These are phyloP conservation scores for Nigrospora oryzae DNA, from an alignment of 2,329 filamentous ascomycete species.

Conservation along the genomic window DNA sequence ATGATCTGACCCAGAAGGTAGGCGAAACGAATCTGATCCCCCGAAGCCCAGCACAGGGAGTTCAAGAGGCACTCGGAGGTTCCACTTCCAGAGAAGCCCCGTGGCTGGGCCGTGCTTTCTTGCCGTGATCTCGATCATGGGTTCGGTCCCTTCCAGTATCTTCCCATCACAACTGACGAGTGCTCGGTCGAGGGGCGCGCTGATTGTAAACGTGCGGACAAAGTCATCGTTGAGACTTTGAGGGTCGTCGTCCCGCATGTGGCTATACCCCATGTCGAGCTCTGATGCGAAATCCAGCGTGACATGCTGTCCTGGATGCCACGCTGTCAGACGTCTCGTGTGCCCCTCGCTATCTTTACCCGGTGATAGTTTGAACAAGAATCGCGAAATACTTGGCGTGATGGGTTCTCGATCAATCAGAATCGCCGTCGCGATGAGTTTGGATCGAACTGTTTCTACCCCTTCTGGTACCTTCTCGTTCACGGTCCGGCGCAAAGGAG, in stretches of 20 bases:
- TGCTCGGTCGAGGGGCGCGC: slow-evolving; percentile 32
- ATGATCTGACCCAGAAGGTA: slow-evolving; percentile 12
- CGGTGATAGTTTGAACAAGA: slow-evolving; percentile 36
- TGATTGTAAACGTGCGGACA: slow-evolving; percentile 75
- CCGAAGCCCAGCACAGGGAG: slow-evolving; percentile 66
- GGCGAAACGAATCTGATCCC: slow-evolving; percentile 41
- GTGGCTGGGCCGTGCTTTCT: slow-evolving; percentile 64
- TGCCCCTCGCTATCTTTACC: slow-evolving; percentile 1
- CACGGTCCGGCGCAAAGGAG: slow-evolving; percentile 55
- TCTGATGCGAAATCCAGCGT: slow-evolving; percentile 65
- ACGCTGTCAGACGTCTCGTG: slow-evolving; percentile 26
- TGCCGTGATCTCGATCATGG: slow-evolving; percentile 64
- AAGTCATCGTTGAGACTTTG: slow-evolving; percentile 77
- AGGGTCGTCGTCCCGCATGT: slow-evolving; percentile 79
- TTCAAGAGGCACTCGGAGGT: slow-evolving; percentile 45
- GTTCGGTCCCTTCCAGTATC: slow-evolving; percentile 18
- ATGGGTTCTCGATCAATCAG: slow-evolving; percentile 51
- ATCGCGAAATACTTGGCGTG: slow-evolving; percentile 59
- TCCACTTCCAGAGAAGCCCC: slow-evolving; percentile 50
- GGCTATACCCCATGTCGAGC: slow-evolving; percentile 65
- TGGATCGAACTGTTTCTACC: not conserved
- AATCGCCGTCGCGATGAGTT: slow-evolving; percentile 32
- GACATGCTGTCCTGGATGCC: slow-evolving; percentile 68
- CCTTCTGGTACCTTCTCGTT: slow-evolving; percentile 36
- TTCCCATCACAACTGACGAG: slow-evolving; percentile 2